phyloP scores from a whole-genome alignment of 1,139 yeast species.

The Geotrichum aggregatum region DNA sequence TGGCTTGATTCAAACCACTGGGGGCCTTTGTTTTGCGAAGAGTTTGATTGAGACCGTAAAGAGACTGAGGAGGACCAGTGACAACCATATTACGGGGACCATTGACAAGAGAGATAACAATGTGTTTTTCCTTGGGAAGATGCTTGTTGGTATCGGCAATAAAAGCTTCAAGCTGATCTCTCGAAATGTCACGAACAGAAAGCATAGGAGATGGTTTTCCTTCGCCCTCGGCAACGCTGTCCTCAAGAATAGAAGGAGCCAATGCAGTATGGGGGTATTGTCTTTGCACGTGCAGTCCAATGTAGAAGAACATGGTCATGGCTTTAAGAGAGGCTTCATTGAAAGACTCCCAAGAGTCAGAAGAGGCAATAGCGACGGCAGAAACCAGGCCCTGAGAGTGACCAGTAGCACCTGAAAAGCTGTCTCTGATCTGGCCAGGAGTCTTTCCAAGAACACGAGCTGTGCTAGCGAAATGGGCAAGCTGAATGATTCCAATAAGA shows the following conservation, averaged over 20 bases:
- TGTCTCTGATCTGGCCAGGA: conserved; percentile 79
- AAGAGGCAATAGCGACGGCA: conserved; percentile 83
- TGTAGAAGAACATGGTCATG: conserved; percentile 78
- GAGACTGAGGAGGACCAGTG: conserved; percentile 98
- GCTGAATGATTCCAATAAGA: conserved; percentile 88
- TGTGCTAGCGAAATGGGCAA: conserved; percentile 87
- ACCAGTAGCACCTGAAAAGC: conserved; percentile 85
- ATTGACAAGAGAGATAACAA: conserved; percentile 83
- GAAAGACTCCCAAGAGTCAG: conserved; percentile 83
- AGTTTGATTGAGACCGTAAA: conserved; percentile 89
- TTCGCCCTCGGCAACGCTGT: conserved; percentile 89
- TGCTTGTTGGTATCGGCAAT: conserved; percentile 88
- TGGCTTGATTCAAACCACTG: conserved; percentile 88
- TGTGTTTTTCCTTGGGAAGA: conserved; percentile 86
- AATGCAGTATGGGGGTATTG: conserved; percentile 90
- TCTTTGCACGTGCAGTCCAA: conserved; percentile 88
- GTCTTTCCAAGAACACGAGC: conserved; percentile 79
- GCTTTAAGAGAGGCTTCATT: conserved; percentile 69
- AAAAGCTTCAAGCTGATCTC: conserved; percentile 70
- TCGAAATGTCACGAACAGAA: conserved; percentile 81
- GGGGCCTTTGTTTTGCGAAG: conserved; percentile 94
- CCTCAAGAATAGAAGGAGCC: conserved; percentile 91
- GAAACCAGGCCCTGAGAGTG: conserved; percentile 97
- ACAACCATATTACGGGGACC: conserved; percentile 96
- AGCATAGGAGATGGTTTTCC: conserved; percentile 98